Base-by-base conservation (phyloP, 441 rosid species). In the Erodium trifolium region DNA sequence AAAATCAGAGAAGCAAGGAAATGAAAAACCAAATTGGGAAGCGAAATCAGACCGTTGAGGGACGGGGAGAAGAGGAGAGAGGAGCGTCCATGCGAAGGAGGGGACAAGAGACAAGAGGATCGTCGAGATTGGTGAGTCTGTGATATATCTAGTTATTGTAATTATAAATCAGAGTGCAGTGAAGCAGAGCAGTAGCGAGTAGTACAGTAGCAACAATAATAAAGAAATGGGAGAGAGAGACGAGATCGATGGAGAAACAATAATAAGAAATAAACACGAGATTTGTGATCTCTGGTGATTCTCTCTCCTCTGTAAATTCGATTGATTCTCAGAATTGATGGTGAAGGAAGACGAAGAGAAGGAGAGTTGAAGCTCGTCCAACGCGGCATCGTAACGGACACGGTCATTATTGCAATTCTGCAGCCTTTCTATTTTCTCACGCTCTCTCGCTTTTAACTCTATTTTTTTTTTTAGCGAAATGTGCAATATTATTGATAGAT, bases 351-450 rank as follows among this genome's bases (percentile, higher is more conserved):
- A 63, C 39, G 31, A 19, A 3, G 35, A 53, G n/a, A 17, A 49
- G 72, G 37, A 68, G 82, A 66, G 71, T 45, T 79, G 81, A 23
- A 23, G 27, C 27, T 23, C 27, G 27, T 23, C 27, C 27, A 82
- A 82, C 82, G 87, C 85, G 81, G 83, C 84, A 79, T 70, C 5
- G 72, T 3, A 70, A 75, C 80, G 80, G 80, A 71, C 75, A 47
- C 23, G 7, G 67, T 63, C 76, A 75, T 75, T 51, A 67, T 66
- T n/a, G 57, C 67, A 7, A 12, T 47, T 47, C 8, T 47, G 53
- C 53, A 47, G 53, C 72, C 14, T 47, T 5, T 1, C 45, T 8
- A 19, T 31, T 47, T 35, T 34, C 13, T 27, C 7, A 37, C 11
- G 4, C 9, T 4, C 60, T 9, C 14, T 17, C 14, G 29, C 8